A percentile compares a stretch with the other conserved stretches of the same genome.
These are phyloP conservation scores for Centaurea solstitialis DNA, from an alignment of 129 eudicot genomes.

Conservation along the genomic window DNA sequence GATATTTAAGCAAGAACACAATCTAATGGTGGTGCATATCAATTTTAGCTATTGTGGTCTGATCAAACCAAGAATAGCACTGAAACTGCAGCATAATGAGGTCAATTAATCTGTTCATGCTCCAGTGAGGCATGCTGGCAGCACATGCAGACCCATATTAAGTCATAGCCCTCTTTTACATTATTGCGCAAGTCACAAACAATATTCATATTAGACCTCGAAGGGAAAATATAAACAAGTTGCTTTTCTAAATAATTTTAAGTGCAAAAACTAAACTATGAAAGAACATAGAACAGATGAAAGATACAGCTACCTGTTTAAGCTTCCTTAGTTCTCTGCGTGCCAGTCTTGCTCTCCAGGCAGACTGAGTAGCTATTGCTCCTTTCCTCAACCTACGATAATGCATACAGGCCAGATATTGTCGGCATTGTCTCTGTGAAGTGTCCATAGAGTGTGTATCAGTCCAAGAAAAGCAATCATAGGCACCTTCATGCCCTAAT, in stretches of 20 bases:
- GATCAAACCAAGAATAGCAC: neutral
- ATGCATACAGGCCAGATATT: slow-evolving; percentile 40
- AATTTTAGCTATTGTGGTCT: neutral
- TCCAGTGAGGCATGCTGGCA: neutral
- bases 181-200: neutral
- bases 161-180: slow-evolving; percentile 1
- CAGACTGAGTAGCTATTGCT: slow-evolving; percentile 63
- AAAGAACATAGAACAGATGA: neutral
- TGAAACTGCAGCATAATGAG: neutral
- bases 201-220: slow-evolving; percentile 6
- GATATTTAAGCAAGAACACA: neutral
- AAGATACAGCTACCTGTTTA: slow-evolving; percentile 53
- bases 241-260: neutral
- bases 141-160: neutral
- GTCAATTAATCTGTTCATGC: neutral
- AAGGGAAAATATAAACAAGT: neutral
- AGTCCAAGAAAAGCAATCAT: slow-evolving; percentile 10
- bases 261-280: neutral
- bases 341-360: slow-evolving; percentile 73
- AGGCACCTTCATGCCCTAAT: neutral
- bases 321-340: slow-evolving; percentile 72
- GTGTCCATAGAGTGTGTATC: slow-evolving; percentile 16
- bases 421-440: slow-evolving; percentile 63
- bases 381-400: slow-evolving; percentile 57
- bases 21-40: slow-evolving; percentile 1